Conservation (phyloP, 495 filamentous ascomycete species). For the Opeltia flavorubescens region DNA sequence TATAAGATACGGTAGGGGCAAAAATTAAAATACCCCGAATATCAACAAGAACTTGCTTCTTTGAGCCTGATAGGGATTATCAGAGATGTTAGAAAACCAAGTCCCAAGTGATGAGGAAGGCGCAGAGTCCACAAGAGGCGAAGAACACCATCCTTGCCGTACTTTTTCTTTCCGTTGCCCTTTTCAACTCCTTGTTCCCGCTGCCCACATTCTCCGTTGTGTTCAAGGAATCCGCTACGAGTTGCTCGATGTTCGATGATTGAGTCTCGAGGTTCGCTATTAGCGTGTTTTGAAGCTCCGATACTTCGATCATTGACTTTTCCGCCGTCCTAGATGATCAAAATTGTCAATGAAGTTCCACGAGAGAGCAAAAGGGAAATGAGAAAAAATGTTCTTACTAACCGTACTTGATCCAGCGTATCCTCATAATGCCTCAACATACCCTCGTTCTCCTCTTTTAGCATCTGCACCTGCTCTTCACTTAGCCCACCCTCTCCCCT, state of each 20-base stretch:
- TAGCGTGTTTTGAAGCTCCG: conserved; percentile 78
- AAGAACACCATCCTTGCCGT: conserved; percentile 83
- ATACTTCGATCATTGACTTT: conserved; percentile 81
- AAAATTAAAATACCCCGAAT: no score
- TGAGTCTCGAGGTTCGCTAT: conserved; percentile 74
- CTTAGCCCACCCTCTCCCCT: conserved; percentile 36
- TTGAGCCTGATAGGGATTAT: no score
- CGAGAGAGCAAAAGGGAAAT: not conserved
- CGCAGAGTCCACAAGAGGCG: conserved; percentile 66
- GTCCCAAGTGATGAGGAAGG: conserved; percentile 84
- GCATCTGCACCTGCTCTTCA: conserved; percentile 77
- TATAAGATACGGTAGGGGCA: conserved; percentile 88
- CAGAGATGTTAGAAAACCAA: conserved; percentile 48
- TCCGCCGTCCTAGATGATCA: conserved; percentile 59
- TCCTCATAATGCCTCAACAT: conserved; percentile 89
- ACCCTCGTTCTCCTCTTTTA: conserved; percentile 83
- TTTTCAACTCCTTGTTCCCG: conserved; percentile 84
- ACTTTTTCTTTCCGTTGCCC: conserved; percentile 65
- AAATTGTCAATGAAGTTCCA: not conserved
- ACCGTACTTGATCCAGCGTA: conserved; percentile 85
- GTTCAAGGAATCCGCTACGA: conserved; percentile 69
- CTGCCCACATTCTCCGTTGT: conserved; percentile 76
- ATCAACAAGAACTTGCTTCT: no score
- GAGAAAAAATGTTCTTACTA: conserved; percentile 30
- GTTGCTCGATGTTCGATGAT: conserved; percentile 69